These are phyloP conservation scores for Solanum rostratum DNA, from an alignment of 257 asterid genomes.

Conservation along the genomic window DNA sequence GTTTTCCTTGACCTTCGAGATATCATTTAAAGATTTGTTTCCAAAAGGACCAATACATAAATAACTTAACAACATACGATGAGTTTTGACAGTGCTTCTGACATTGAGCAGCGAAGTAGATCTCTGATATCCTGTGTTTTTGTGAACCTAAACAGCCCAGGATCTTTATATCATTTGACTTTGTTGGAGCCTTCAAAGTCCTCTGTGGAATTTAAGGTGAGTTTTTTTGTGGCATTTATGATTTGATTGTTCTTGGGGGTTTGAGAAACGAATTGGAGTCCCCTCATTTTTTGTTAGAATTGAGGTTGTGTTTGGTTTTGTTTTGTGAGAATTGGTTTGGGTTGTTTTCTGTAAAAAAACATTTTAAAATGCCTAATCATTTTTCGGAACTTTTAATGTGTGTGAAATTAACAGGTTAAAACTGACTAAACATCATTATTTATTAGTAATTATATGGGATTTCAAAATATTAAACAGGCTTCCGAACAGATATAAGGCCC, in stretches of 20 bases:
- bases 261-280: no score
- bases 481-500: not conserved
- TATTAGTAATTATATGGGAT: not conserved
- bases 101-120: constrained; percentile 33
- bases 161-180: constrained; percentile 55
- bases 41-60: no score
- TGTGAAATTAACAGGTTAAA: not conserved
- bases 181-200: constrained; percentile 61
- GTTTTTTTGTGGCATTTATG: not conserved
- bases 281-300: no score
- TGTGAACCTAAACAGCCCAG: constrained; percentile 69
- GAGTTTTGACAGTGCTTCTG: not conserved
- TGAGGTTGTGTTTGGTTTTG: not conserved
- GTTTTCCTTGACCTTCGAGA: constrained; percentile 53
- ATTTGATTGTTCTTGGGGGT: no score
- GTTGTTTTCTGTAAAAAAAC: not conserved
- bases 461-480: not conserved
- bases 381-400: not conserved
- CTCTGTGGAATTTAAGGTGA: constrained; percentile 78
- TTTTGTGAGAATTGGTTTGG: not conserved
- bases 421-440: not conserved
- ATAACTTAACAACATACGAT: no score
- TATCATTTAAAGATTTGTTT: constrained; percentile 75
- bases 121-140: constrained; percentile 51
- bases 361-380: not conserved